Evolutionary conservation across 805 yeast genomes (phyloP).

Genomic region (Metschnikowia peoriensis): DNA sequence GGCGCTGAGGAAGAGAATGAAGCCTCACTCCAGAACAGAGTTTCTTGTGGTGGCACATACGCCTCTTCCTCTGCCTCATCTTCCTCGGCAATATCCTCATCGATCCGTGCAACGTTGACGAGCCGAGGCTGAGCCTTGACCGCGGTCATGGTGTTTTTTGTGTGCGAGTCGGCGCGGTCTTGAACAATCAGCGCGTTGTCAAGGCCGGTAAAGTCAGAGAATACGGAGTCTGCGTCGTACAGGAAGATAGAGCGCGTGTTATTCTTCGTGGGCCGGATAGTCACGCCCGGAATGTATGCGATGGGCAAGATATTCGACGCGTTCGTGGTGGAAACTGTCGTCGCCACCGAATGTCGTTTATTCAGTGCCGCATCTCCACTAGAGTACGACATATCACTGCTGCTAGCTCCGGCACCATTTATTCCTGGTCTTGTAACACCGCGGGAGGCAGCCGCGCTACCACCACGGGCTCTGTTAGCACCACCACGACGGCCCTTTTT

Average conservation of each 20-base stretch:
- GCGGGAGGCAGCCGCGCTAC: not conserved
- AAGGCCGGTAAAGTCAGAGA: conserved; percentile 43
- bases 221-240: conserved; percentile 40
- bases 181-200: conserved; percentile 49
- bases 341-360: conserved; percentile 46
- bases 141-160: conserved; percentile 61
- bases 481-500: conserved; percentile 5
- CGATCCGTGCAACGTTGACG: conserved; percentile 53
- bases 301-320: conserved; percentile 89
- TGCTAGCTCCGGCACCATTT: not conserved
- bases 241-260: conserved; percentile 45
- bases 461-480: conserved; percentile 7
- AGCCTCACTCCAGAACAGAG: conserved; percentile 2
- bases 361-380: conserved; percentile 13
- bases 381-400: conserved; percentile 11
- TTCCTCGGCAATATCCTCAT: conserved; percentile 40
- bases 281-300: conserved; percentile 93
- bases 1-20: not conserved
- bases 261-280: conserved; percentile 52
- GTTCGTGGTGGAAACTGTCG: conserved; percentile 64
- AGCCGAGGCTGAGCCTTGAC: conserved; percentile 72
- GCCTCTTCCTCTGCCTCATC: conserved; percentile 17
- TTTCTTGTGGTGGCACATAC: not conserved
- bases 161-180: conserved; percentile 30
- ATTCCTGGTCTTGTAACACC: not conserved